These are phyloP conservation scores for Xylaria telfairii DNA, from an alignment of 495 filamentous ascomycete species.

Conservation along the genomic window DNA sequence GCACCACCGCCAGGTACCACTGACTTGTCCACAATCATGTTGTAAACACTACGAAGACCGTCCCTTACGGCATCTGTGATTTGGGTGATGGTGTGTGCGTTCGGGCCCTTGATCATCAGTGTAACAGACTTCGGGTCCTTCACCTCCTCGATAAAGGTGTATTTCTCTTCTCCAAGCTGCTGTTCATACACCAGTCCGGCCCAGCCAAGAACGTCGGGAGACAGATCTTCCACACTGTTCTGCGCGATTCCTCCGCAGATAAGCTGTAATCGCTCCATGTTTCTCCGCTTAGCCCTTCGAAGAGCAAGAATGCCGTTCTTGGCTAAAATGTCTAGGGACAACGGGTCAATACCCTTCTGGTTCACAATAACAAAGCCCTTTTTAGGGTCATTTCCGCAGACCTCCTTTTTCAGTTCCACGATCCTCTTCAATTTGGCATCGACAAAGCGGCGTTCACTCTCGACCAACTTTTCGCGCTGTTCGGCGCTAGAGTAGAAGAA, in stretches of 20 bases:
- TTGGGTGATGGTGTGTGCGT: conserved; percentile 93
- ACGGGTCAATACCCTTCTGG: conserved; percentile 98
- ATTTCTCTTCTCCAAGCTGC: conserved; percentile 97
- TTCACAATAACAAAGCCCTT: conserved; percentile 98
- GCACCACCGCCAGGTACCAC: conserved; percentile 95
- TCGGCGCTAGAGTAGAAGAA: conserved; percentile 99
- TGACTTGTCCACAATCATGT: conserved; percentile 95
- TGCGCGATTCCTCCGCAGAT: conserved; percentile 89
- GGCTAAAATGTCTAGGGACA: conserved; percentile 91
- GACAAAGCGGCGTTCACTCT: conserved; percentile 94
- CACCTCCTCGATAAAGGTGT: conserved; percentile 97
- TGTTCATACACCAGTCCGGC: conserved; percentile 97
- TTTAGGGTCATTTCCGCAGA: conserved; percentile 92
- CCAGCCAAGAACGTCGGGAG: conserved; percentile 91
- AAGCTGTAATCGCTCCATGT: conserved; percentile 97
- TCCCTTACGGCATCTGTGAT: conserved; percentile 98
- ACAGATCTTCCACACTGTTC: conserved; percentile 94
- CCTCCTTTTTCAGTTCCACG: conserved; percentile 96
- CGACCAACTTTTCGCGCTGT: conserved; percentile 95
- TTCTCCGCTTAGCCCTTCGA: conserved; percentile 91
- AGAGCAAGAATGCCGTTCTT: conserved; percentile 98
- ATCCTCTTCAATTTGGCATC: conserved; percentile 98
- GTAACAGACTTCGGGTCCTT: conserved; percentile 99
- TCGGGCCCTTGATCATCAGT: conserved; percentile 95
- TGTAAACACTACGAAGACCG: conserved; percentile 93